Conservation (phyloP, 495 filamentous ascomycete species). For the Ramalina intermedia region DNA sequence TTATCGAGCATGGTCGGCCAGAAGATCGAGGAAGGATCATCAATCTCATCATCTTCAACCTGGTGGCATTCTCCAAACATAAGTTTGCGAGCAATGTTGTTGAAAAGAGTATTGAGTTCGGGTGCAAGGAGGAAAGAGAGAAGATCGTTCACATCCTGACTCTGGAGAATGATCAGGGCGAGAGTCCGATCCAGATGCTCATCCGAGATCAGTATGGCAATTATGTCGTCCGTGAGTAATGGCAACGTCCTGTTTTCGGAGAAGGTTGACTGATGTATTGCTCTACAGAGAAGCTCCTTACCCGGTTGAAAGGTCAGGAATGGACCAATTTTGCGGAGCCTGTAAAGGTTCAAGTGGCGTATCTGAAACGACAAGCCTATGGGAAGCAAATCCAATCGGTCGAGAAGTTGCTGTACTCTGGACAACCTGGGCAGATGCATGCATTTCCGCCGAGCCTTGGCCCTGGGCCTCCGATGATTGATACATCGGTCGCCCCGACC, state of each 20-base stretch:
- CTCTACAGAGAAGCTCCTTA: slow-evolving; percentile 60
- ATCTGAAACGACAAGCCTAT: slow-evolving; percentile 57
- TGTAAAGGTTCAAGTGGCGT: slow-evolving; percentile 58
- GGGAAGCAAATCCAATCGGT: slow-evolving; percentile 70
- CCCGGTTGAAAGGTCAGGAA: slow-evolving; percentile 50
- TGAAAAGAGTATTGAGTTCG: slow-evolving; percentile 77
- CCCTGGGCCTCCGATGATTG: slow-evolving; percentile 27
- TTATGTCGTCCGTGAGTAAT: slow-evolving; percentile 84
- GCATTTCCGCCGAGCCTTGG: slow-evolving; percentile 12
- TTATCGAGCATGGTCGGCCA: slow-evolving; percentile 68
- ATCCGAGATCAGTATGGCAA: slow-evolving; percentile 92
- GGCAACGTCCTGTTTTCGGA: slow-evolving; percentile 1
- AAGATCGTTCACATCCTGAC: slow-evolving; percentile 58
- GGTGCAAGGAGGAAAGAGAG: slow-evolving; percentile 50
- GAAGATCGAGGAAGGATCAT: slow-evolving; percentile 66
- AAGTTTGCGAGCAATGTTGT: slow-evolving; percentile 98
- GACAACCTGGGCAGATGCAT: slow-evolving; percentile 1
- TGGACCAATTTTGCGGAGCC: slow-evolving; percentile 51
- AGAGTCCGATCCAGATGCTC: slow-evolving; percentile 52
- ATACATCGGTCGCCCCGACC: slow-evolving; percentile 36
- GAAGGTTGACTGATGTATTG: slow-evolving; percentile 21
- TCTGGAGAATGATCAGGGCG: slow-evolving; percentile 43
- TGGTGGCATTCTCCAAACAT: slow-evolving; percentile 74
- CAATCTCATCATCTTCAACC: slow-evolving; percentile 50
- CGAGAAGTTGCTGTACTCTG: slow-evolving; percentile 43